Evolutionary conservation across 768 basidiomycete species (phyloP), one percentile per base, ranked within the genome.

Genomic region (Phlebiopsis gigantea): DNA sequence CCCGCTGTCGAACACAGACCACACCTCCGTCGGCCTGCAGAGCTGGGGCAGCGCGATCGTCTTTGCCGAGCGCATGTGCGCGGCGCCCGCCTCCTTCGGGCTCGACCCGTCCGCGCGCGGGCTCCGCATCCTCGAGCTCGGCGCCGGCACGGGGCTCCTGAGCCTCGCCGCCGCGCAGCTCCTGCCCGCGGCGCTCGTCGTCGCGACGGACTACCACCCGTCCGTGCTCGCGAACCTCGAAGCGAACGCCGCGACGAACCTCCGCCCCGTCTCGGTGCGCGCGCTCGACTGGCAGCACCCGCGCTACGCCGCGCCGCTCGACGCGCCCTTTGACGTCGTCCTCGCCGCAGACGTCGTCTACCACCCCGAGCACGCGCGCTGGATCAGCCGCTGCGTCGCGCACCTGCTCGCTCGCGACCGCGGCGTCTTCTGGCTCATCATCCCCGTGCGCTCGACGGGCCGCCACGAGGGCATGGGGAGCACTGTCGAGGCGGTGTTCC

Each of bases 311-410:
- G 60, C 69, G 0, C 75, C 76, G 0, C 58, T 72, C 29, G 67
- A 69, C 43, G 55, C 61, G 29, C 71, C 78, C 2, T 90, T 88
- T 70, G 84, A 91, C 54, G 65, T 90, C 22, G 77, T 93, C 29
- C 72, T 93, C 39, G 91, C 84, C 0, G 89, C 91, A 29, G 90
- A 93, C 62, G 83, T 91, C 52, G 76, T 92, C 8, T 93, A 93
- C 68, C 79, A 90, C 58, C 79, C 82, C 0, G 69, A 76, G 17
- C 90, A 91, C 65, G 85, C 87, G 2, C 57, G 67, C 9, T 89
- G 84, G 85, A 87, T 93, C 63, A 79, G 79, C 51, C 65, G 63
- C 3, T 88, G 87, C 53, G 83, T 86, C 21, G 76, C 77, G 63
- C 69, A 64, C 31, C 71, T 82, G 44, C 75, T 92, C 39, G 62